Evolutionary conservation across 192 early-diverging fungal species (phyloP).

Genomic region (Pilaira anomala): DNA sequence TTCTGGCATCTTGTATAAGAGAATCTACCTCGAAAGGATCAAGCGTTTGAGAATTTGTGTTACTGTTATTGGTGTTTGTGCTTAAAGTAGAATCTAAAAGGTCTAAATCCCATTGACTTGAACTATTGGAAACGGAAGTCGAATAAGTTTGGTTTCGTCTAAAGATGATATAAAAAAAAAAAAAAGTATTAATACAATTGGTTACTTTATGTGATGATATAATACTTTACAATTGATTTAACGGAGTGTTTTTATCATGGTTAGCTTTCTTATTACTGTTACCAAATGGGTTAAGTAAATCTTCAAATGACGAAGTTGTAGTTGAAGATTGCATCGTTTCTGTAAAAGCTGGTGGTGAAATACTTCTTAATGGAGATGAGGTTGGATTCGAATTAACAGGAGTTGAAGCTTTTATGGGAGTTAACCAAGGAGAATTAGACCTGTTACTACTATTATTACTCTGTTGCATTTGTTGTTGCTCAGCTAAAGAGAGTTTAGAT

Average conservation of each 20-base stretch:
- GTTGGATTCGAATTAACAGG: not conserved
- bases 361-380: not conserved
- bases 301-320: constrained; percentile 18
- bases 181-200: not conserved
- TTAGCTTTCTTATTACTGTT: not conserved
- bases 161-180: not conserved
- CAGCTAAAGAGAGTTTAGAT: constrained; percentile 18
- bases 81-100: constrained; percentile 13
- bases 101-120: constrained; percentile 32
- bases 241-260: constrained; percentile 10
- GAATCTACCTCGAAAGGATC: constrained; percentile 35
- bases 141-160: not conserved
- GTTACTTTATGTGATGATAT: not conserved
- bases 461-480: constrained; percentile 6
- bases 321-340: not conserved
- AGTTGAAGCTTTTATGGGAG: constrained; percentile 1
- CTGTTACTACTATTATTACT: not conserved
- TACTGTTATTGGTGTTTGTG: not conserved
- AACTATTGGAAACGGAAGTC: not conserved
- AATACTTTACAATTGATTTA: constrained; percentile 32
- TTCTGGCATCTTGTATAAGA: not conserved
- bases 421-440: constrained; percentile 18
- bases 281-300: constrained; percentile 28
- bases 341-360: not conserved
- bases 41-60: not conserved